Base-by-base conservation (phyloP, 1,284 basidiomycete species). In the Xerocomus cyaneibrunnescens region DNA sequence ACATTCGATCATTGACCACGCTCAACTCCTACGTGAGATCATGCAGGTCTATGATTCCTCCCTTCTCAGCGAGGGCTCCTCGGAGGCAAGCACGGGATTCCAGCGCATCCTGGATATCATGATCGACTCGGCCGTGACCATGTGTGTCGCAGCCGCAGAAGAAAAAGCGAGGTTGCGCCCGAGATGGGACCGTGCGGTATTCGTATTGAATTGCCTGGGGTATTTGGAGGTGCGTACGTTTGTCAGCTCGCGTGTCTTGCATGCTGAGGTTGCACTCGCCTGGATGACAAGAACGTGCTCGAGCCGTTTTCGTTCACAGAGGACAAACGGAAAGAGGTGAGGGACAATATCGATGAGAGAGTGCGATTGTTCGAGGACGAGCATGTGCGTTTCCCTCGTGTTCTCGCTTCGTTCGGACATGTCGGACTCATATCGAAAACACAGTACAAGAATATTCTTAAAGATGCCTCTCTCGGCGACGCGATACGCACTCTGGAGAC, bases 1-100 rank as follows among this genome's bases (percentile, higher is more conserved):
- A n/a, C n/a, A n/a, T n/a, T n/a, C n/a, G n/a, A n/a, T n/a, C n/a
- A n/a, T n/a, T n/a, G n/a, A n/a, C n/a, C n/a, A n/a, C n/a, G n/a
- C n/a, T n/a, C n/a, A n/a, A n/a, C n/a, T n/a, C n/a, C n/a, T n/a
- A n/a, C n/a, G n/a, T n/a, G n/a, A 97, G 65, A 85, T 97, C 59
- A 89, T 95, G 80, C 71, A 78, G 0, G 92, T 97, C 8, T 94
- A 95, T 67, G 85, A 91, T 42, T 87, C 89, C 0, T 92, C 91
- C 0, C 76, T 94, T 28, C 73, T 89, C 7, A 78, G 80, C 35
- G 81, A 84, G 57, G 71, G 74, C 17, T 74, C 40, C 8, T 40
- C 50, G 0, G 60, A 54, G 35, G 60, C 53, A 28, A 47, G 3
- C 25, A 48, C 41, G 3, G 55, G 64, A 19, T 65, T 95, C 64